Evolutionary conservation across 331 rosid species (phyloP), one percentile per base, ranked within the genome.

Genomic region (Rhamnella rubrinervis): DNA sequence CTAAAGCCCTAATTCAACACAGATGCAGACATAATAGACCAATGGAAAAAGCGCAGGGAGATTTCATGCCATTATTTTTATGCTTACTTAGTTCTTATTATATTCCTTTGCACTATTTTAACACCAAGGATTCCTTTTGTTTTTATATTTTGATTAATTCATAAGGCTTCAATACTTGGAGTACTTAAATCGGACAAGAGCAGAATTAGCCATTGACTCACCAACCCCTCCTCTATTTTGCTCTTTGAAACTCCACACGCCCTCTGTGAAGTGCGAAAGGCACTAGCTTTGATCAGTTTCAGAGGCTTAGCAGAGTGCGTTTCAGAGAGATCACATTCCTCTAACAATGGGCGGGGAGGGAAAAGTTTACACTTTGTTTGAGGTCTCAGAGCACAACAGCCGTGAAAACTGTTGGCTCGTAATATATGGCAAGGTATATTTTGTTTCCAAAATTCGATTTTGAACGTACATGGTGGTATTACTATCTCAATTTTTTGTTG

Each of bases 331-430:
- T 64, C 39, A 4, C 53, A 68, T 40, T 71, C 50, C 55, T 63
- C 53, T n/a, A 15, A 65, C 71, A 65, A 92, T 92, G 96, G 85
- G 83, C 55, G 84, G 71, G 14, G 82, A 81, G 26, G 49, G 61
- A 61, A 88, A 72, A 82, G 64, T 85, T 18, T 90, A 61, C 66
- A 76, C 87, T 61, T 76, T 90, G 67, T 84, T 89, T 8, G 88
- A 90, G 55, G 92, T 85, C 66, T 66, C 95, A 39, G 57, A 72
- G 25, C 96, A 86, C 83, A 87, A 80, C 61, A 50, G 18, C 72
- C 40, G 76, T 75, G 81, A 84, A 44, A 95, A 88, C 62, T 93
- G 98, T 71, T 93, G 97, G 97, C 80, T 93, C 61, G 78, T 93
- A 66, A 85, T 93, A 51, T 75, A 74, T 40, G 92, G 86, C 78